Base-by-base conservation (phyloP, 106 monocot species). In the Dendrobium catenatum region DNA sequence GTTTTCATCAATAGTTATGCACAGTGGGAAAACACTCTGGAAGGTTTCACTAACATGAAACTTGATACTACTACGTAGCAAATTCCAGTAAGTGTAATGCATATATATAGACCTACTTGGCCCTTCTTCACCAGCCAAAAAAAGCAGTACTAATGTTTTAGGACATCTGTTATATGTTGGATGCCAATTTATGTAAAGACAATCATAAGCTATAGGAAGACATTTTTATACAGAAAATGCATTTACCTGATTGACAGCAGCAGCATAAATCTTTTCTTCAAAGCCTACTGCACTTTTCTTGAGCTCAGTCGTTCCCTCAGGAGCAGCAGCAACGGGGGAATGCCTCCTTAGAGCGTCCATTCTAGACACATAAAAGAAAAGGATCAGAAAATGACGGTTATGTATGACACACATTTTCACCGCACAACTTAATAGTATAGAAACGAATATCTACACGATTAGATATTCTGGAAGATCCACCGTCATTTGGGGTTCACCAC, bases 221-320 rank as follows among this genome's bases (percentile, higher is more conserved):
- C 67, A 19, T 0, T 68, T 10, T 27, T 68, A 75, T 76, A 76
- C 9, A 27, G 46, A 18, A 72, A 51, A 78, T 27, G 15, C 4
- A 80, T 41, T 4, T 55, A 97, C 96, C 92, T 92, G 96, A 79
- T 54, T 89, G 3, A 72, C 83, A 64, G 96, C 90, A 55, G 84
- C 86, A 81, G 79, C 83, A 79, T 89, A 97, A 64, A 94, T 97
- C 80, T 97, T 94, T 84, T 94, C 92, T 79, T 97, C 96, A 86
- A 94, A 94, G 40, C 88, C 73, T 4, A 88, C 44, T 54, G 96
- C 96, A 83, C 94, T 90, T 81, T 94, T 94, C 15, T 88, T 86
- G 44, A 97, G 81, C 79, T 97, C 89, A 78, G 46, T 84, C 46
- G 94, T 79, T 72, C 90, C 85, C 17, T 94, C 94, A 75, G 90